Conservation (phyloP, 495 filamentous ascomycete genomes). For the Extremus antarcticus region DNA sequence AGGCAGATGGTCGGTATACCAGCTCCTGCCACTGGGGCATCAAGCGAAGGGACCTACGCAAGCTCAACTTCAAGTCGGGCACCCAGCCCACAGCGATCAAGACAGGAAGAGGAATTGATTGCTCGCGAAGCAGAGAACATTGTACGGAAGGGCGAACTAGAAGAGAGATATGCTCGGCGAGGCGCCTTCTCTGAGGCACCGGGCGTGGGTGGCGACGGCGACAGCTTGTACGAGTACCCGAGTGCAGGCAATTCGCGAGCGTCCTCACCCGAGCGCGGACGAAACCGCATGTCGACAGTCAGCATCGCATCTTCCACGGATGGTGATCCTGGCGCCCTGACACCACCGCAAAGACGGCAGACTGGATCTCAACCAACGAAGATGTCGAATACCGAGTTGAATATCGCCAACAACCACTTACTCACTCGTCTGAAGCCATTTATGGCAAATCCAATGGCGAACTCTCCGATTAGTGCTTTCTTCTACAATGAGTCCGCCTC, state of each 20-base stretch:
- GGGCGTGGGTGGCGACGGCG: slow-evolving; percentile 21
- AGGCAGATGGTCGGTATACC: slow-evolving; percentile 77
- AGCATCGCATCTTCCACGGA: slow-evolving; percentile 16
- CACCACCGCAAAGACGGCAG: slow-evolving; percentile 33
- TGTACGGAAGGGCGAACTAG: slow-evolving; percentile 54
- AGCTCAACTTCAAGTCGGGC: slow-evolving; percentile 27
- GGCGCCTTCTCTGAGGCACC: slow-evolving; percentile 49
- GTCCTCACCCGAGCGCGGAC: slow-evolving; percentile 5
- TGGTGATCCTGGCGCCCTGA: slow-evolving; percentile 16
- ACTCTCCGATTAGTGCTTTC: slow-evolving; percentile 72
- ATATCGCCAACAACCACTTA: slow-evolving; percentile 70
- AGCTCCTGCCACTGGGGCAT: slow-evolving; percentile 39
- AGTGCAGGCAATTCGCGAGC: slow-evolving; percentile 1
- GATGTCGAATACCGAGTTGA: slow-evolving; percentile 59
- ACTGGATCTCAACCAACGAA: slow-evolving; percentile 44
- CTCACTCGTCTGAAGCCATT: slow-evolving; percentile 84
- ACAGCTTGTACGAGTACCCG: slow-evolving; percentile 12
- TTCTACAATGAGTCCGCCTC: slow-evolving; percentile 78
- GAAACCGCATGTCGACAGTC: slow-evolving; percentile 20
- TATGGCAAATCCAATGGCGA: slow-evolving; percentile 63
- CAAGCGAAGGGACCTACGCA: slow-evolving; percentile 18
- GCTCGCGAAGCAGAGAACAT: slow-evolving; percentile 64
- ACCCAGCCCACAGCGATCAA: slow-evolving; percentile 24
- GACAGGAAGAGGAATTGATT: slow-evolving; percentile 52
- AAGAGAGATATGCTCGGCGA: slow-evolving; percentile 57